Evolutionary conservation across 306 rosid species (phyloP).

Genomic region (Acacia acuminata): DNA sequence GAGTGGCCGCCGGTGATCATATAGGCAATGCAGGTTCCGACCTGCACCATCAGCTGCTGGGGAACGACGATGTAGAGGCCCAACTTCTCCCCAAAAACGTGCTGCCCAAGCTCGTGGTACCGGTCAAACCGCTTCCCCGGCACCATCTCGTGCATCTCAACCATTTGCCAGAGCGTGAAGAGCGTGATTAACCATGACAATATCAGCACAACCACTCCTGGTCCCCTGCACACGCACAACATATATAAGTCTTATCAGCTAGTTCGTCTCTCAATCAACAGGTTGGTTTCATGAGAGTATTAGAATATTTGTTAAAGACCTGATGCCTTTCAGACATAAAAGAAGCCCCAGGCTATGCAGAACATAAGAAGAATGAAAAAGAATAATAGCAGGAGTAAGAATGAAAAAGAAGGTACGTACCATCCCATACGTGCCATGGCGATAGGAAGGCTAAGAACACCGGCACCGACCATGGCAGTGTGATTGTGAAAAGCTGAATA

Average conservation of each 20-base stretch:
- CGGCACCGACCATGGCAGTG: conserved; percentile 98
- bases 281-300: too few relatives aligned
- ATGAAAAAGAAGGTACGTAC: conserved; percentile 32
- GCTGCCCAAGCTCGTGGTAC: conserved; percentile 85
- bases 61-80: conserved; percentile 82
- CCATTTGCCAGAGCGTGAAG: conserved; percentile 90
- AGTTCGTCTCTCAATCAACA: too few relatives aligned
- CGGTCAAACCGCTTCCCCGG: conserved; percentile 80
- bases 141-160: conserved; percentile 93
- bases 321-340: too few relatives aligned
- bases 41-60: conserved; percentile 68
- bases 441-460: conserved; percentile 85
- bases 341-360: too few relatives aligned
- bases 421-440: conserved; percentile 87
- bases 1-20: conserved; percentile 79
- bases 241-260: too few relatives aligned
- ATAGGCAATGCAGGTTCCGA: conserved; percentile 74
- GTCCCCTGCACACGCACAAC: conserved; percentile 47
- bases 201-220: conserved; percentile 43
- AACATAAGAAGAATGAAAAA: too few relatives aligned
- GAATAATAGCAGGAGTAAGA: too few relatives aligned
- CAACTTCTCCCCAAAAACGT: conserved; percentile 73
- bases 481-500: conserved; percentile 87
- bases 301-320: too few relatives aligned
- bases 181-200: conserved; percentile 82